Evolutionary conservation across 1,139 yeast genomes (phyloP).

Genomic region (Arxiozyma heterogenica): DNA sequence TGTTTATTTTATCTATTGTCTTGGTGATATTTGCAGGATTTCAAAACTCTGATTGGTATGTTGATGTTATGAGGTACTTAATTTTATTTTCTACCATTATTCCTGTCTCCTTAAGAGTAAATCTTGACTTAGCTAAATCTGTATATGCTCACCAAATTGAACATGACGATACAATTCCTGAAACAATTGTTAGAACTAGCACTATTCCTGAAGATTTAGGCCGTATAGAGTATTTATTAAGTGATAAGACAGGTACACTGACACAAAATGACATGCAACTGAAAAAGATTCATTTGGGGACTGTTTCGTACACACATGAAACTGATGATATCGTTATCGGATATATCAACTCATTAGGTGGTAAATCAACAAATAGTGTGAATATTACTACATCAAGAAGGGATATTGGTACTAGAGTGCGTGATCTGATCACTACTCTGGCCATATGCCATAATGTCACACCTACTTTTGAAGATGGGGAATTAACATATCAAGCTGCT

Average conservation of each 20-base stretch:
- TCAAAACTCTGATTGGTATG: conserved; percentile 64
- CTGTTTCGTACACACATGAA: conserved; percentile 86
- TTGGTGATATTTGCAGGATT: conserved; percentile 78
- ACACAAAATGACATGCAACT: conserved; percentile 98
- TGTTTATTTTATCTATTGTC: conserved; percentile 64
- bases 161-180: conserved; percentile 70
- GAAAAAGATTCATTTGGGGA: conserved; percentile 84
- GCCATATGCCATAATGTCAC: conserved; percentile 96
- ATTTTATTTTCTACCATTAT: conserved; percentile 91
- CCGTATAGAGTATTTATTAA: conserved; percentile 80
- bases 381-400: conserved; percentile 38
- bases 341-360: conserved; percentile 39
- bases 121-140: conserved; percentile 88
- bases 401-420: conserved; percentile 65
- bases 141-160: conserved; percentile 95
- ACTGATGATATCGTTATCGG: conserved; percentile 82
- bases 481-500: conserved; percentile 84
- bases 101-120: conserved; percentile 91
- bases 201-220: conserved; percentile 98
- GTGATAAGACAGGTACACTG: conserved; percentile 95
- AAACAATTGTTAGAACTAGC: conserved; percentile 89
- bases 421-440: conserved; percentile 70
- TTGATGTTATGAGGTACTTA: conserved; percentile 80
- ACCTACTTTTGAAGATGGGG: conserved; percentile 64
- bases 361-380: conserved; percentile 10